Evolutionary conservation across 371 early-diverging fungal species (phyloP).

Genomic region (Apophysomyces elegans): DNA sequence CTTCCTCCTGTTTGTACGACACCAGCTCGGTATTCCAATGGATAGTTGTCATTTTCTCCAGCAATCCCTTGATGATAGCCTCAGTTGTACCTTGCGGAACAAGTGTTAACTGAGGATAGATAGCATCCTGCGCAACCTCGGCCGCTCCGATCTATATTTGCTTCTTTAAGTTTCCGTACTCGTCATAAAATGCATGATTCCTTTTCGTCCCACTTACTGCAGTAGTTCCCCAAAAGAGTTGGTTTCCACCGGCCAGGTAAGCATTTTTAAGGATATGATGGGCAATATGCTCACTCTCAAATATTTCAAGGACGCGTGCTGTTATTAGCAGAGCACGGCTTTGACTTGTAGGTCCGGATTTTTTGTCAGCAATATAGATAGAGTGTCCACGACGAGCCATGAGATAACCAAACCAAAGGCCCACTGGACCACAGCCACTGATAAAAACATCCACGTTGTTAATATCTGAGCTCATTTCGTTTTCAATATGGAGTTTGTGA

Average conservation of each 20-base stretch:
- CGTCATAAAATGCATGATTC: not conserved
- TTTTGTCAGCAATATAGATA: slow-evolving; percentile 41
- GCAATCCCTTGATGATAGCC: slow-evolving; percentile 6
- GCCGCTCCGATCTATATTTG: not conserved
- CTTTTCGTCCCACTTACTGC: slow-evolving; percentile 18
- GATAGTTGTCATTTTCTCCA: slow-evolving; percentile 15
- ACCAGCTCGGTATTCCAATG: slow-evolving; percentile 37
- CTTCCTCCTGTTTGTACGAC: slow-evolving; percentile 33
- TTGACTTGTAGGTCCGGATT: slow-evolving; percentile 38
- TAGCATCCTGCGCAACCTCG: slow-evolving; percentile 30
- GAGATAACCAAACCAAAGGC: slow-evolving; percentile 44
- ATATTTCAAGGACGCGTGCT: slow-evolving; percentile 42
- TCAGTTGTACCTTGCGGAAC: slow-evolving; percentile 39
- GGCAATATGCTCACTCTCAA: slow-evolving; percentile 34
- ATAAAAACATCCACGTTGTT: slow-evolving; percentile 35
- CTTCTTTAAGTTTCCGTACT: not conserved
- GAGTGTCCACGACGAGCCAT: slow-evolving; percentile 42
- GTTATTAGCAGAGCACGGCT: slow-evolving; percentile 48
- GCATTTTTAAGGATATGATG: slow-evolving; percentile 32
- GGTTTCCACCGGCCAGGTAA: slow-evolving; percentile 22
- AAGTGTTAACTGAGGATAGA: slow-evolving; percentile 34
- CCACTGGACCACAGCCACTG: slow-evolving; percentile 52
- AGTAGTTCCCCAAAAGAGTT: slow-evolving; percentile 24
- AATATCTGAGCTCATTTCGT: not conserved
- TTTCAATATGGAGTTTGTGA: too few species aligned